Evolutionary conservation across 2,329 filamentous ascomycete species (phyloP), one percentile per base, ranked within the genome.

Genomic region (Pseudomassariella vexata): DNA sequence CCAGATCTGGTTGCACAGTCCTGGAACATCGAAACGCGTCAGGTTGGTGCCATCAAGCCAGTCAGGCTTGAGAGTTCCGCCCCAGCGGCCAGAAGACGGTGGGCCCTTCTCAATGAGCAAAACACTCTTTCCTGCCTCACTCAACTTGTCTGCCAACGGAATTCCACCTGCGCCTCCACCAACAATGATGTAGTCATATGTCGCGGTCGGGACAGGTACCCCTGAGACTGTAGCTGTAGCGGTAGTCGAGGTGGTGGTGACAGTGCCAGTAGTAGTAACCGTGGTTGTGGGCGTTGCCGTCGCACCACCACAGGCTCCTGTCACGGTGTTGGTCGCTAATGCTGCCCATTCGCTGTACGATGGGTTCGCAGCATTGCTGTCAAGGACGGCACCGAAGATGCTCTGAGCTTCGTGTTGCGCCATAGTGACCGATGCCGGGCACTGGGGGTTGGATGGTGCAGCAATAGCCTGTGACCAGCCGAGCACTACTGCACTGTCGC

Each of bases 1-100:
- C 72, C 78, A 82, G 45, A 85, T 82, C 55, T 83, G 66, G 52
- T 85, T 85, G 56, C 77, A 83, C 38, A 85, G 70, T 35, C 79
- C 79, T 1, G 81, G 81, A 8, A 85, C 73, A 47, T 85, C 82
- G 47, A 85, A 84, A 30, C 80, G 76, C 4, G 80, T 84, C 15
- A 85, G 56, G 19, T 76, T 73, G 9, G 73, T 76, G 31, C 70
- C 72, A 23, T 70, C 58, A 14, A 79, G 68, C 52, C 52, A 55
- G 14, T 59, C 56, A 0, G 78, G 73, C 39, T 69, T 72, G 63
- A 80, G 67, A 32, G 60, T 70, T 15, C 79, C 78, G 23, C 76
- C 73, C 63, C 78, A 83, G 37, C 73, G 66, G 14, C 71, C 77
- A 2, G 79, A 71, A 3, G 78, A 83, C 30, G 70, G 63, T 9